Base-by-base conservation (phyloP, 1,284 basidiomycete genomes). In the Cutaneotrichosporon cutaneum region DNA sequence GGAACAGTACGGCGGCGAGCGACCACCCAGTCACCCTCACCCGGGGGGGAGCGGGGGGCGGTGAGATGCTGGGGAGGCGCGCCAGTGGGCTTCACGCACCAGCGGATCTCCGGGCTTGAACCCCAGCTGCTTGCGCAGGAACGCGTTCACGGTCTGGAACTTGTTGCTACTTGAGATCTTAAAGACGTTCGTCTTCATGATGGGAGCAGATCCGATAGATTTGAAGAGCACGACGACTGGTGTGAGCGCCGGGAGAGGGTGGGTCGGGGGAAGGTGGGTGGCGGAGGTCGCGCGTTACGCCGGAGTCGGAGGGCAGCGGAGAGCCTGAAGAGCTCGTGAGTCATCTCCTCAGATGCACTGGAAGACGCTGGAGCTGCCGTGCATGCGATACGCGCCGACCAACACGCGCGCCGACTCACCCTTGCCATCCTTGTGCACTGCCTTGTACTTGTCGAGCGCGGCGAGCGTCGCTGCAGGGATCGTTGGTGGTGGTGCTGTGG, bases 141-240 rank as follows among this genome's bases (percentile, higher is more conserved):
- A 98, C 70, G 92, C 88, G 54, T 96, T 94, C 59, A 98, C 95
- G 1, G 93, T 90, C 75, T 96, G 93, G 74, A 98, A 99, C 58
- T 90, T 85, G 78, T 97, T 95, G 53, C 90, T 89, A 5, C 94
- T 90, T 0, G 93, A 94, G 70, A 98, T 95, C 82, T 95, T 95
- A 86, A 94, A 97, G 75, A 95, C 90, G 81, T 97, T 97, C 82
- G 95, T 90, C 81, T 90, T 95, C 94, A 98, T 96, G 72, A 98
- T 94, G 0, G 95, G 95, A 0, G 94, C 94, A 69, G 94, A 94
- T 48, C 95, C 95, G n/a, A 96, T 92, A 0, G 94, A 94, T 76
- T 96, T 97, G 86, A 98, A 99, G 44, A 93, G 88, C 10, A 99
- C 93, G 61, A 98, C 90, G 59, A 98, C 94, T 97, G 76, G 36